Base-by-base conservation (phyloP, 2,329 filamentous ascomycete species). In the Scedosporium minutisporum region DNA sequence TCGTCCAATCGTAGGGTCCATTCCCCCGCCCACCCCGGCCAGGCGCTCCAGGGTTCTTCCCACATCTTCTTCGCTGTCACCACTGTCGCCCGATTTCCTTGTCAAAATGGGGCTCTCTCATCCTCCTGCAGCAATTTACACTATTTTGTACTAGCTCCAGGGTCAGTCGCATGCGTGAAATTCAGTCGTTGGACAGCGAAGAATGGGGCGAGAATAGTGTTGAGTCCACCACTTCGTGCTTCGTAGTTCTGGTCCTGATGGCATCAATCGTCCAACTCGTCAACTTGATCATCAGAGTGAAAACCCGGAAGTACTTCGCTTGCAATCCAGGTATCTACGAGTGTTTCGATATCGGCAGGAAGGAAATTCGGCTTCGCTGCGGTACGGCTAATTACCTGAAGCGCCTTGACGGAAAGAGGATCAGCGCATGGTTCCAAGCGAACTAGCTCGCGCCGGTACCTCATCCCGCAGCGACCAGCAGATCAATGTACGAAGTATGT, bases 301-400 rank as follows among this genome's bases (percentile, higher is more conserved):
- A 55, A 55, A 55, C 51, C 51, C 21, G 51, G n/a, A 55, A 23
- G 51, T 55, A 55, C 14, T 55, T 23, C 18, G 23, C 23, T 29
- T 18, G 2, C 18, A 55, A 23, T 27, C 51, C 51, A 55, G 51
- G 51, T 55, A 55, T 27, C 23, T 55, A 23, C 51, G 51, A 14
- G 51, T 23, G 51, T 23, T 23, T 27, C 12, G 12, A n/a, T 55
- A 23, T 55, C 51, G 21, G 21, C 18, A 48, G 21, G 18, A 6
- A 55, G 12, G 23, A 55, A 27, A 16, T 12, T 55, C 51, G 12
- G 23, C 21, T 55, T 23, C 14, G 5, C 12, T 27, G 18, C 51
- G 51, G 51, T 55, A 55, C 51, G 51, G 51, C 51, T 55, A 55
- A 55, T 55, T 55, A 55, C 21, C 51, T 55, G 18, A 55, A 27